Evolutionary conservation across 2,329 filamentous ascomycete genomes (phyloP), one percentile per base, ranked within the genome.

Genomic region (Beauveria brongniartii): DNA sequence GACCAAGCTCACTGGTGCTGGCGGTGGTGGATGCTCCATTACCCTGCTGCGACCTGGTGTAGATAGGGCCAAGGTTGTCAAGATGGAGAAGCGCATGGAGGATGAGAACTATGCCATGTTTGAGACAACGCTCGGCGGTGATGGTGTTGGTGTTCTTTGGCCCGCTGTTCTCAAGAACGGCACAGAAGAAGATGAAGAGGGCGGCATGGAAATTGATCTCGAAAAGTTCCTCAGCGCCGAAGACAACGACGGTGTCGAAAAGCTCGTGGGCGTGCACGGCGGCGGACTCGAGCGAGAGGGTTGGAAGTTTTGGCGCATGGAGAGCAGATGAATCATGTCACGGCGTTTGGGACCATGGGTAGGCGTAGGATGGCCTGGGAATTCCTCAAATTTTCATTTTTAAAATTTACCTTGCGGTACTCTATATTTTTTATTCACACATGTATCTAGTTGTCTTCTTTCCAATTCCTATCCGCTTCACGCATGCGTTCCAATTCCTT

Each of bases 1-100:
- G 92, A 97, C 94, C 14, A 99, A 99, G 73, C 82, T 99, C 61
- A 99, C 94, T 0, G 94, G 94, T 40, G 94, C 94, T 1, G 94
- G 94, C 24, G 95, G 94, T 14, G 95, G 94, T 61, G 94, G 94
- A 3, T 97, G 95, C 74, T 93, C 92, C 3, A 97, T 99, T 67
- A 95, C 93, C 0, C 78, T 99, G 4, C 79, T 99, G 54, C 89
- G 88, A 65, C 89, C 90, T 0, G 84, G 83, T 34, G 78, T 82
- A 1, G 71, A 83, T 7, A 68, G 71, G 18, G 77, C 83, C 63
- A 82, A 82, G 67, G 74, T 95, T 30, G 74, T 78, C 26, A 76
- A 80, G 10, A 77, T 97, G 18, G 85, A 93, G 66, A 70, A 78
- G 44, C 83, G 85, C 63, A 82, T 93, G 2, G 77, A 82, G 3